Evolutionary conservation across 192 early-diverging fungal species (phyloP).

Genomic region (Coemansia erecta): DNA sequence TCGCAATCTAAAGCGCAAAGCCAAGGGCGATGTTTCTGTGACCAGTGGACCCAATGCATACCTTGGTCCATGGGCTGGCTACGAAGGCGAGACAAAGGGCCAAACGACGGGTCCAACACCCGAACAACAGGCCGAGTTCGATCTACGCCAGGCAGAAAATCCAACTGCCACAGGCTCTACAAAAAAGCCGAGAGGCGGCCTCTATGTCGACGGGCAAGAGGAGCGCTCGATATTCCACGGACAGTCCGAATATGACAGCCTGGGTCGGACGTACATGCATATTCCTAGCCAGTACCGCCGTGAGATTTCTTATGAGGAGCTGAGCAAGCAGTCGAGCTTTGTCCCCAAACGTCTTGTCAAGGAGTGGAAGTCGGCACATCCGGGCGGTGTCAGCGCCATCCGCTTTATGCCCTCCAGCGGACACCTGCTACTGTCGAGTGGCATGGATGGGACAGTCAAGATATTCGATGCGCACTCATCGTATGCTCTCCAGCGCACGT

Average conservation of each 20-base stretch:
- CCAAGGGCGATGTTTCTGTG: constrained; percentile 71
- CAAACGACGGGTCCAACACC: constrained; percentile 56
- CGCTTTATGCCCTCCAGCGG: constrained; percentile 87
- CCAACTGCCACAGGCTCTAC: not conserved
- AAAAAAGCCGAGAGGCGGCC: constrained; percentile 40
- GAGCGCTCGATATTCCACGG: constrained; percentile 91
- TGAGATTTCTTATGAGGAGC: constrained; percentile 53
- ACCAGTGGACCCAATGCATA: constrained; percentile 76
- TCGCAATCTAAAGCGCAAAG: constrained; percentile 58
- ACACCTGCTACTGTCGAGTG: constrained; percentile 83
- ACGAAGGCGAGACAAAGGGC: constrained; percentile 76
- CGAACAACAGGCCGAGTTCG: constrained; percentile 52
- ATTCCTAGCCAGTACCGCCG: constrained; percentile 80
- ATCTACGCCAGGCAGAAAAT: constrained; percentile 18
- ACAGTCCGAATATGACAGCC: constrained; percentile 81
- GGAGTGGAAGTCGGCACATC: constrained; percentile 89
- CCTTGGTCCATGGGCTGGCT: constrained; percentile 94
- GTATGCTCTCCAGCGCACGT: constrained; percentile 80
- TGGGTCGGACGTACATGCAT: constrained; percentile 95
- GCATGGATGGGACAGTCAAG: constrained; percentile 96
- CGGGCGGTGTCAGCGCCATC: constrained; percentile 87
- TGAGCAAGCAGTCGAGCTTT: constrained; percentile 75
- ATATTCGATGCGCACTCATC: constrained; percentile 95
- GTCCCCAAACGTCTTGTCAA: constrained; percentile 84
- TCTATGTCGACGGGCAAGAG: constrained; percentile 46